Base-by-base conservation (phyloP, 805 yeast genomes). In the Candida ficus region DNA sequence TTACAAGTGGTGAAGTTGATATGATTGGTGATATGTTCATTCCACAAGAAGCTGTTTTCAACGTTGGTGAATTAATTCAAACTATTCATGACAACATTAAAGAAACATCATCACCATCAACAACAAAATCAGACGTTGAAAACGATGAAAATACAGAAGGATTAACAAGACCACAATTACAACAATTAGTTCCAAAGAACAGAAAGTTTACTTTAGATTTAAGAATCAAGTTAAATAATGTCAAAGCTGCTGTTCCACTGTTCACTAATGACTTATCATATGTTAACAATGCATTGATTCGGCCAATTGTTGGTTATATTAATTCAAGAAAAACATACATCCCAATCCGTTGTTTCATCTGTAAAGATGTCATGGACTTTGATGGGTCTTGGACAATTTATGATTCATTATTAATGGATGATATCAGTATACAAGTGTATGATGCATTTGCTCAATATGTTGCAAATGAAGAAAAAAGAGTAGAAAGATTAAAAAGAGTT, bases 321-420 rank as follows among this genome's bases (percentile, higher is more conserved):
- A 93, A 93, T 58, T 83, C 93, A 28, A 75, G 85, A 44, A 85
- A 86, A 54, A 88, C 98, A 0, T 85, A 82, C 54, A 90, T 93
- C 44, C 96, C 95, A 33, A 80, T 91, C 43, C 72, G 79, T 45
- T 87, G 95, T 56, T 76, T 88, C 4, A 79, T 93, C 8, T 82
- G 83, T 26, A 93, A 93, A 57, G 74, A 77, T 33, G 63, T 89
- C 18, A 67, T 70, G 21, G 99, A 93, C 56, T 93, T 93, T 59
- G 89, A 86, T 53, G 99, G 99, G 0, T 78, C 95, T 7, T 93
- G 99, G 99, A 91, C 99, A 1, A 71, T 88, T 3, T 93, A 89
- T 61, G 99, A 93, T 58, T 83, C 93, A 21, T 68, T 83, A 38
- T 67, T 93, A 44, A 88, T 91, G 95, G 93, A 85, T 56, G 97